Evolutionary conservation across 257 asterid genomes (phyloP), one percentile per base, ranked within the genome.

Genomic region (Phtheirospermum japonicum): DNA sequence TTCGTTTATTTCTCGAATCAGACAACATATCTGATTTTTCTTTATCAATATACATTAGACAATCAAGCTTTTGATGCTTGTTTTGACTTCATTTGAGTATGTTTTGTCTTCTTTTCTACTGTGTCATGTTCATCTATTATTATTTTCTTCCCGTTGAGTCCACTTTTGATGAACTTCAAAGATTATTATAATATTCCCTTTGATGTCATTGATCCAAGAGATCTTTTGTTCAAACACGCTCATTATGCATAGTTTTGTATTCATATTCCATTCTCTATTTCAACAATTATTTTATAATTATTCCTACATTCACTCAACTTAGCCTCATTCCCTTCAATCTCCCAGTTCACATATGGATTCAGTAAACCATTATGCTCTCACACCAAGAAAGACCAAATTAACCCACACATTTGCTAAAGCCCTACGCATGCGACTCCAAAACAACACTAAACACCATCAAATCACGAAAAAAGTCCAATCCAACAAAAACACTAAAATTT

Each of bases 321-420:
- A n/a, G n/a, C n/a, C n/a, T n/a, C n/a, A n/a, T n/a, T n/a, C n/a
- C n/a, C 7, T 18, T 16, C 18, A 13, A 3, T 7, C 2, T 2
- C 32, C 18, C 9, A 10, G 2, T 23, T 8, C 36, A 36, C 2
- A 7, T 2, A 88, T 86, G 95, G 95, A 82, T 59, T 75, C 88
- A 1, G 78, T 79, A 5, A 61, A 76, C n/a, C n/a, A n/a, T n/a
- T 49, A 28, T 19, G 9, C 11, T 8, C 12, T 17, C 4, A 75
- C 88, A 0, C 79, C 83, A 0, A 72, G 64, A 33, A 88, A 78
- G 85, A 71, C 81, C 39, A 75, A 79, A 32, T 60, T 86, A 63
- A 85, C 86, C 0, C 85, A 91, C 10, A 65, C 92, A 1, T 60
- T 91, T 14, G 84, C 96, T n/a, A 91, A 89, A 81, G 86, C 85